Percentiles rank a stretch among this genome's conserved stretches.
Conservation (phyloP, 1,284 basidiomycete species). For the Pseudomicrostroma phylloplanum region DNA sequence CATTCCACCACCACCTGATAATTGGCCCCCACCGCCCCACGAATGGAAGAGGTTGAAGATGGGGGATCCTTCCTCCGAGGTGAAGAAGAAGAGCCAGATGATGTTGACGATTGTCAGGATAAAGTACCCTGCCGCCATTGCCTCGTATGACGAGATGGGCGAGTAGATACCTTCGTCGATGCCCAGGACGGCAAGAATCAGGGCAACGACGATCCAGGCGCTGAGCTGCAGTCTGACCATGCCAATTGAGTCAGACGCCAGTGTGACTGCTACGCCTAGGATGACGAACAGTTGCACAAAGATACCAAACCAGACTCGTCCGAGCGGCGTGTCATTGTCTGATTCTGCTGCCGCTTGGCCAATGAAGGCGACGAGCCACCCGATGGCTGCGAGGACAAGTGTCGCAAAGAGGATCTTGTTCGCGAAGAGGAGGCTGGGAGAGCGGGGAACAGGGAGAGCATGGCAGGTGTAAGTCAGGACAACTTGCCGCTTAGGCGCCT, state of each 20-base stretch:
- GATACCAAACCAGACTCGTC: constrained; percentile 83
- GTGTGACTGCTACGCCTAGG: constrained; percentile 69
- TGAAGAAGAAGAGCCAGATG: constrained; percentile 92
- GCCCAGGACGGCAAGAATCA: constrained; percentile 79
- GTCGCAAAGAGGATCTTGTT: constrained; percentile 86
- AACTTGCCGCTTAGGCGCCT: too few relatives aligned
- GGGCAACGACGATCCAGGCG: constrained; percentile 73
- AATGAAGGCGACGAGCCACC: constrained; percentile 90
- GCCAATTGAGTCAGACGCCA: constrained; percentile 74
- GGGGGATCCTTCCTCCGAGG: constrained; percentile 86
- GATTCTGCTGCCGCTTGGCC: constrained; percentile 54
- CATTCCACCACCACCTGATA: constrained; percentile 64
- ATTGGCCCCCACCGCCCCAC: constrained; percentile 76
- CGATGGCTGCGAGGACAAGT: constrained; percentile 71
- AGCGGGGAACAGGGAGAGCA: neutral
- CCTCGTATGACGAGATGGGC: constrained; percentile 45
- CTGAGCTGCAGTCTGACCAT: constrained; percentile 79
- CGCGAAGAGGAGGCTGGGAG: constrained; percentile 63
- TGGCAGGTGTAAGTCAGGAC: too few relatives aligned
- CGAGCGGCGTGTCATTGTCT: constrained; percentile 54
- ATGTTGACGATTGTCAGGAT: constrained; percentile 77
- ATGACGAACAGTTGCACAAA: constrained; percentile 76
- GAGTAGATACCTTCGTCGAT: constrained; percentile 57
- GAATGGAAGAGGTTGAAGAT: constrained; percentile 75
- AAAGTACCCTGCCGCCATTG: constrained; percentile 88